Percentiles rank a stretch among this genome's conserved stretches.
These are phyloP conservation scores for Rosa hybrid DNA, from an alignment of 331 rosid species.

Conservation along the genomic window DNA sequence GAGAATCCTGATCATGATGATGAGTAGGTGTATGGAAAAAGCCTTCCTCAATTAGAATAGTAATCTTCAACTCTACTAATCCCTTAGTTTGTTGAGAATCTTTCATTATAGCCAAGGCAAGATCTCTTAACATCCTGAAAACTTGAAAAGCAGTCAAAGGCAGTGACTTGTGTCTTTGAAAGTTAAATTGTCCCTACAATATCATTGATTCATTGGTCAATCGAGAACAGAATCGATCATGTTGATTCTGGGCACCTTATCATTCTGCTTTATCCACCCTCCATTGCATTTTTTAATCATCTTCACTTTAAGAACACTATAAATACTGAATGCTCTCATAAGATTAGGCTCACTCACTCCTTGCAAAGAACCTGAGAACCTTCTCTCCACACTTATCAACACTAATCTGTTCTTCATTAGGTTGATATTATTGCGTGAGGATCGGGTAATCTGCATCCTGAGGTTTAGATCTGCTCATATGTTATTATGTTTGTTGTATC, in stretches of 20 bases:
- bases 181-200: conserved; percentile 17
- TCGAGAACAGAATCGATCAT: conserved; percentile 28
- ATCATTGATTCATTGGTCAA: conserved; percentile 27
- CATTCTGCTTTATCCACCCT: conserved; percentile 28
- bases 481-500: conserved; percentile 18
- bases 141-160: conserved; percentile 38
- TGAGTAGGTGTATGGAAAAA: neutral
- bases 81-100: neutral
- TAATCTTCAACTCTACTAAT: conserved; percentile 14
- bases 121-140: conserved; percentile 10
- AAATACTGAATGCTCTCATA: conserved; percentile 36
- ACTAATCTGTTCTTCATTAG: conserved; percentile 13
- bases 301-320: conserved; percentile 34
- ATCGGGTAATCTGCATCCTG: conserved; percentile 79
- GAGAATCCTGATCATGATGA: conserved; percentile 11
- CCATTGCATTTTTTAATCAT: conserved; percentile 7
- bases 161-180: conserved; percentile 21
- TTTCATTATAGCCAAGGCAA: neutral
- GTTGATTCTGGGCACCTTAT: conserved; percentile 25
- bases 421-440: conserved; percentile 50
- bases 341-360: conserved; percentile 31
- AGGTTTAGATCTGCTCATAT: conserved; percentile 42
- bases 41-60: conserved; percentile 1
- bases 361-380: conserved; percentile 10
- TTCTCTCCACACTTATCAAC: neutral